These are phyloP conservation scores for Sicyos edulis DNA, from an alignment of 306 rosid species.

Conservation along the genomic window DNA sequence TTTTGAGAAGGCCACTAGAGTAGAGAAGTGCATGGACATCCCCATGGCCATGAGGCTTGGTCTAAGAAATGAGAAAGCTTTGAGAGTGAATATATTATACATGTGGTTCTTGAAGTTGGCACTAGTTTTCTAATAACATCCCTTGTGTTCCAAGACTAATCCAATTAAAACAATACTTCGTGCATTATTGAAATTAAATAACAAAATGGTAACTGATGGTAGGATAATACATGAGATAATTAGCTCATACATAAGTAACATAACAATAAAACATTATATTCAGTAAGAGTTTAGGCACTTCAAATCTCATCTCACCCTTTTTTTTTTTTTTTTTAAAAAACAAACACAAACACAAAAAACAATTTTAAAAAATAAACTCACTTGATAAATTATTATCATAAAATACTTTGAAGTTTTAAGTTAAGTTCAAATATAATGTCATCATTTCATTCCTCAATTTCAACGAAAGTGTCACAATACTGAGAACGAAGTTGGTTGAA, in stretches of 20 bases:
- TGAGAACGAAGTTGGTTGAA: background rate
- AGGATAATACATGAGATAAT: background rate
- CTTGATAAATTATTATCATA: background rate
- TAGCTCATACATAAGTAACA: background rate
- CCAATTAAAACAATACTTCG: background rate
- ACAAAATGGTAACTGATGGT: background rate
- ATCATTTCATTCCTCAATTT: background rate
- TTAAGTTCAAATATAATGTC: background rate
- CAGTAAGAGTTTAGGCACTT: too few species aligned
- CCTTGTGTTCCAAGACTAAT: background rate
- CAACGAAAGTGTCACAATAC: background rate
- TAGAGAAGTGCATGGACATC: slow-evolving; percentile 91
- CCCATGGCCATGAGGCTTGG: slow-evolving; percentile 99
- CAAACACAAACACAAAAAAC: too few species aligned
- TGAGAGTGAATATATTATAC: slow-evolving; percentile 2
- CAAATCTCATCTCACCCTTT: too few species aligned
- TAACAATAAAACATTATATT: background rate
- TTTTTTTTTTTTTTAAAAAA: too few species aligned
- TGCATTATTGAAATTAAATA: background rate
- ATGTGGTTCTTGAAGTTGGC: background rate
- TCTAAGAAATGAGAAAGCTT: slow-evolving; percentile 42
- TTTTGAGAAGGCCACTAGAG: slow-evolving; percentile 82
- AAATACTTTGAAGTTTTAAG: background rate
- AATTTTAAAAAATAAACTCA: background rate
- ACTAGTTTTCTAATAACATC: background rate